Evolutionary conservation across 176 grass and related monocot genomes (phyloP), one percentile per base, ranked within the genome.

Genomic region (Oryza australiensis): DNA sequence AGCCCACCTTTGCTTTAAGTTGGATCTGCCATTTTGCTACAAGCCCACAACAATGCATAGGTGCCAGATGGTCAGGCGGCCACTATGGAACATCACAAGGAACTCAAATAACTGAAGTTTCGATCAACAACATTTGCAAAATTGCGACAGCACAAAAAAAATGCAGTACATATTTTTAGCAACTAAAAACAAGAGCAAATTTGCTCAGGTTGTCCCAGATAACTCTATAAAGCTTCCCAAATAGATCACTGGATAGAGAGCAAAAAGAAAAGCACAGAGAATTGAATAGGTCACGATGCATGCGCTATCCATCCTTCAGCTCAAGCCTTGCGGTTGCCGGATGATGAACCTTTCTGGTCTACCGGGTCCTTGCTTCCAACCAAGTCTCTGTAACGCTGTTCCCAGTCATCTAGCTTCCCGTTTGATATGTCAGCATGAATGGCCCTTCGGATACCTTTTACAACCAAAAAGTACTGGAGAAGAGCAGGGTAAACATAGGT

Each of bases 391-490:
- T 99, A 94, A 45, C 91, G 85, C 69, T 93, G 90, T 83, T 95
- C 96, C 96, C 93, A 94, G 22, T 91, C 88, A 62, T 92, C 93
- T 62, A 84, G 80, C 57, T 80, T 89, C 67, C 94, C 89, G 0
- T 86, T 93, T 7, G 87, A 24, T 23, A 95, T 79, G 74, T 95
- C 96, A 32, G 73, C 26, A 48, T 87, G 86, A 33, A 99, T 95
- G 2, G 76, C 81, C 28, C 60, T 84, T 70, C 89, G 86, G 85
- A 99, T 95, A 37, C 80, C 70, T 87, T 92, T 99, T 71, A 95
- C 86, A 22, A 94, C 80, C 13, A 95, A 85, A 24, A 99, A 92
- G 71, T 95, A 99, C 96, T 99, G 85, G 37, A 77, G 76, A 83
- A 73, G 26, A 66, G 74, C 29, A 78, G 34, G 22, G 46, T 77